These are phyloP conservation scores for Ustilago shanxiensis DNA, from an alignment of 1,284 basidiomycete genomes.

Conservation along the genomic window DNA sequence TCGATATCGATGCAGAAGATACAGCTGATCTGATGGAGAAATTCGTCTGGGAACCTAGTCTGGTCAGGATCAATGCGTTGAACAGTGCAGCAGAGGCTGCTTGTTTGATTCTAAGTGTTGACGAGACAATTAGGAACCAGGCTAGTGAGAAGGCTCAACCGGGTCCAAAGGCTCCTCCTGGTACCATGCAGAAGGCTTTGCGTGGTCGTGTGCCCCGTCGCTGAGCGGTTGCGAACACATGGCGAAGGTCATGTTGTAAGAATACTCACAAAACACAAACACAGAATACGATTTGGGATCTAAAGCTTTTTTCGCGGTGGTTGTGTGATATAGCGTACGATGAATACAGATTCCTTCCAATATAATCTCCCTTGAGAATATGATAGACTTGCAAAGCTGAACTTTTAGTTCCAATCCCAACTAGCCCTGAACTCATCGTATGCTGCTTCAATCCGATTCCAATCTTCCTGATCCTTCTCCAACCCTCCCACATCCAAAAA, in stretches of 20 bases:
- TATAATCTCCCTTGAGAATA: no score
- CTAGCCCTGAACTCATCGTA: conserved; percentile 8
- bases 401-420: conserved; percentile 15
- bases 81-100: conserved; percentile 95
- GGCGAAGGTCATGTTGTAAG: not conserved
- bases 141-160: conserved; percentile 59
- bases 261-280: not conserved
- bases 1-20: conserved; percentile 89
- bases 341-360: no score
- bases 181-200: conserved; percentile 66
- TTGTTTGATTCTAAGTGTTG: conserved; percentile 79
- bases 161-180: conserved; percentile 62
- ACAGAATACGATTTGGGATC: not conserved
- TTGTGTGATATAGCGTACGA: not conserved
- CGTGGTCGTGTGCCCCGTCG: conserved; percentile 54
- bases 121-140: conserved; percentile 68
- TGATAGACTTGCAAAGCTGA: not conserved
- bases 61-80: conserved; percentile 96
- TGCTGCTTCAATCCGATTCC: not conserved
- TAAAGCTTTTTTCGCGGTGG: not conserved
- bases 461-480: conserved; percentile 2
- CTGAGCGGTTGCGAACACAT: not conserved
- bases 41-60: conserved; percentile 97
- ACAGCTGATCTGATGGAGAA: conserved; percentile 94
- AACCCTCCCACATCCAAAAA: conserved; percentile 8